Evolutionary conservation across 371 early-diverging fungal genomes (phyloP).

Genomic region (Fennellomyces sp.): DNA sequence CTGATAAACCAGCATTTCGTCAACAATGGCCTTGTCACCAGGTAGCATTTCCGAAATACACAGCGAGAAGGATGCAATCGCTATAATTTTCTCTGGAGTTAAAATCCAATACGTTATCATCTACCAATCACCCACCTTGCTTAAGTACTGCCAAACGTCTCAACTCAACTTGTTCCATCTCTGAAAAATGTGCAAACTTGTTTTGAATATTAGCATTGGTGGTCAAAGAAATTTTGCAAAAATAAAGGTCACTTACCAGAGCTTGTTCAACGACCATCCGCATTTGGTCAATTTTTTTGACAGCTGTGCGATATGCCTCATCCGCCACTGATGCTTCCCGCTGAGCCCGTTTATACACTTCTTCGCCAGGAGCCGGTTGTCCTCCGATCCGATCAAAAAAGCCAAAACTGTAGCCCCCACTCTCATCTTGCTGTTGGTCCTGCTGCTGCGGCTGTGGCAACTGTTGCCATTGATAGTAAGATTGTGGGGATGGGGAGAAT

Average conservation of each 20-base stretch:
- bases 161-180: slow-evolving; percentile 61
- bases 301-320: slow-evolving; percentile 61
- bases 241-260: slow-evolving; percentile 47
- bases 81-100: slow-evolving; percentile 26
- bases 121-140: slow-evolving; percentile 25
- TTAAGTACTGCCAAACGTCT: slow-evolving; percentile 57
- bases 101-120: background rate
- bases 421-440: slow-evolving; percentile 23
- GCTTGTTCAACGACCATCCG: slow-evolving; percentile 73
- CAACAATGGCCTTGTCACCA: slow-evolving; percentile 61
- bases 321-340: slow-evolving; percentile 70
- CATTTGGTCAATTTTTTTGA: slow-evolving; percentile 66
- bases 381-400: slow-evolving; percentile 32
- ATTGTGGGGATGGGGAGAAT: slow-evolving; percentile 62
- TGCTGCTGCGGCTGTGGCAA: slow-evolving; percentile 25
- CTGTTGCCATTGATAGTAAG: slow-evolving; percentile 76
- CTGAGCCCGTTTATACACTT: slow-evolving; percentile 56
- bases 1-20: slow-evolving; percentile 69
- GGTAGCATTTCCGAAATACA: slow-evolving; percentile 59
- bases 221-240: background rate
- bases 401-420: slow-evolving; percentile 23
- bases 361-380: slow-evolving; percentile 20
- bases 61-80: slow-evolving; percentile 62
- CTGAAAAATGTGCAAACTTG: slow-evolving; percentile 65
- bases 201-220: no score